Conservation (phyloP, 2,329 filamentous ascomycete genomes). For the Aspergillus costaricaensis region DNA sequence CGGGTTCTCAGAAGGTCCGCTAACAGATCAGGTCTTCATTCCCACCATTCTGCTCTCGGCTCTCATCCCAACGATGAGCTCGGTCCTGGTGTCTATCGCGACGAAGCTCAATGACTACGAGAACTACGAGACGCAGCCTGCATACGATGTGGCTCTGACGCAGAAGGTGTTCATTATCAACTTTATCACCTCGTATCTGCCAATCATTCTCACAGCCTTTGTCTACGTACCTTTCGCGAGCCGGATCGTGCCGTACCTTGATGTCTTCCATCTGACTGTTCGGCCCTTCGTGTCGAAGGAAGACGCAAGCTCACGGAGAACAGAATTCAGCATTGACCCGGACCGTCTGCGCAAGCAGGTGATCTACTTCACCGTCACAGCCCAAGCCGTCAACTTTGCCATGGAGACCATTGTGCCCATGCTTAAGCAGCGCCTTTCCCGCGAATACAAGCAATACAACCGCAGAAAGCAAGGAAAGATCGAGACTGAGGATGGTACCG, state of each 20-base stretch:
- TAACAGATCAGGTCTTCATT: constrained; percentile 67
- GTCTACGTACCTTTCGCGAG: constrained; percentile 92
- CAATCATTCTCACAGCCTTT: constrained; percentile 86
- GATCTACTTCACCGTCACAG: constrained; percentile 95
- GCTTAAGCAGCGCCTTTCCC: constrained; percentile 75
- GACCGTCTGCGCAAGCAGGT: constrained; percentile 84
- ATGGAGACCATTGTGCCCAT: constrained; percentile 86
- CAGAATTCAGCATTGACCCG: constrained; percentile 78
- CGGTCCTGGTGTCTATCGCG: constrained; percentile 78
- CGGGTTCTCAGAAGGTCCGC: not conserved
- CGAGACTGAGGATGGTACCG: constrained; percentile 21
- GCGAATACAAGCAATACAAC: constrained; percentile 61
- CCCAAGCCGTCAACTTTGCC: constrained; percentile 85
- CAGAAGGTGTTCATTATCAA: constrained; percentile 97
- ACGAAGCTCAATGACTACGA: constrained; percentile 78
- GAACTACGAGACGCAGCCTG: constrained; percentile 88
- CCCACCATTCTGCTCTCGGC: constrained; percentile 84
- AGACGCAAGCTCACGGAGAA: constrained; percentile 62
- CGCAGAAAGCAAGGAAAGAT: constrained; percentile 30
- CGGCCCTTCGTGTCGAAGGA: constrained; percentile 74
- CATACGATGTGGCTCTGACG: constrained; percentile 79
- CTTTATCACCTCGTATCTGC: constrained; percentile 94
- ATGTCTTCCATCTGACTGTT: constrained; percentile 79
- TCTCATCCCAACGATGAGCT: constrained; percentile 76
- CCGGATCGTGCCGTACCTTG: constrained; percentile 81